Conservation (phyloP, 2,329 filamentous ascomycete species). For the Aspergillus fumigatus region DNA sequence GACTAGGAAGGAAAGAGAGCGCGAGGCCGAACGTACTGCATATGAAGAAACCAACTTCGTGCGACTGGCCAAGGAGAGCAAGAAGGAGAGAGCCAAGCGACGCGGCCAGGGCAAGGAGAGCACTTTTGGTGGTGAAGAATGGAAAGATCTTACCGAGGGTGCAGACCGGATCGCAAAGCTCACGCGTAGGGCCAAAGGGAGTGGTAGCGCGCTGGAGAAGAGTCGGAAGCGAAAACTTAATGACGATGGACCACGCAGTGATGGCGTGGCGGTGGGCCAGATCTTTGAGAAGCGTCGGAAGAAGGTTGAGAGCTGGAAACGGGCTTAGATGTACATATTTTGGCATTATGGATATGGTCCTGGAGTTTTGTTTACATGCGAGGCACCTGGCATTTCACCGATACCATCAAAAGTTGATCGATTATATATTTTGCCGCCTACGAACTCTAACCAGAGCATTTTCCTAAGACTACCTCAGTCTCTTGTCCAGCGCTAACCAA, state of each 20-base stretch:
- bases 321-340: slow-evolving; percentile 10
- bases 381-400: not conserved
- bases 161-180: slow-evolving; percentile 80
- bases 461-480: not conserved
- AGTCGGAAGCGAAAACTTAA: slow-evolving; percentile 72
- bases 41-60: slow-evolving; percentile 95
- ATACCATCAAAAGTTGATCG: not conserved
- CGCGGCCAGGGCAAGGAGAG: slow-evolving; percentile 40
- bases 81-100: slow-evolving; percentile 74
- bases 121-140: slow-evolving; percentile 89
- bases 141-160: slow-evolving; percentile 77
- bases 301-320: slow-evolving; percentile 42
- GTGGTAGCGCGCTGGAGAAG: slow-evolving; percentile 64
- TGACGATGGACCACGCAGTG: slow-evolving; percentile 68
- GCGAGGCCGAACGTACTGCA: slow-evolving; percentile 71
- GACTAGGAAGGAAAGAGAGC: slow-evolving; percentile 68
- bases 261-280: slow-evolving; percentile 64
- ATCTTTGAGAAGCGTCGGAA: slow-evolving; percentile 42
- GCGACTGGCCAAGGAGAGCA: slow-evolving; percentile 77
- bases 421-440: not conserved
- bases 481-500: not conserved
- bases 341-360: not conserved
- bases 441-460: not conserved
- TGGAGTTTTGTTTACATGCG: slow-evolving; percentile 3
- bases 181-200: slow-evolving; percentile 64